Base-by-base conservation (phyloP, 2,329 filamentous ascomycete species). In the Ascochyta lentis region DNA sequence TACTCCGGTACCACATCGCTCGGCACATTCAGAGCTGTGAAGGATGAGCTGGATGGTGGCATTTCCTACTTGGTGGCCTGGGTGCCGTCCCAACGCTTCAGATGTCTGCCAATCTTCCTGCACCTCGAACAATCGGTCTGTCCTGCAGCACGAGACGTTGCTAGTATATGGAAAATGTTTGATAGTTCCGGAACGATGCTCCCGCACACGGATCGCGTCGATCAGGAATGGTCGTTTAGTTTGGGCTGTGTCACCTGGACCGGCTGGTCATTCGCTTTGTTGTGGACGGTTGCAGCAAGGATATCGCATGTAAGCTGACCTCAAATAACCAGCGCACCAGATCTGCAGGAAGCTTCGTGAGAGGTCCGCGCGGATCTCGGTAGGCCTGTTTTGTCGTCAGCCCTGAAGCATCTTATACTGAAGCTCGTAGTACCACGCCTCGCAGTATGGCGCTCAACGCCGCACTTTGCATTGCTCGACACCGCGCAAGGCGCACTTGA, bases 41-140 rank as follows among this genome's bases (percentile, higher is more conserved):
- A 78, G 41, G 73, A 77, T 53, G 71, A 67, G 53, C 73, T 74
- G 59, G 74, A 70, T 52, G 76, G 76, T 53, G 74, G 72, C 74
- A 77, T 76, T 46, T 64, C 61, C 49, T 48, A 16, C 56, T 50
- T 42, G 41, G 41, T 58, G 24, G 23, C 24, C 39, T 49, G 52
- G 47, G 57, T 48, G 40, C 39, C 23, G 33, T 49, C 37, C 59
- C 53, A 52, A 56, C 27, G 48, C 54, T 55, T 48, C 23, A 46
- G 49, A 49, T 53, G 58, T 40, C 53, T 54, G 48, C 53, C 58
- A 29, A 45, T 54, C 48, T 48, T 49, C 31, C 54, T 37, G 55
- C 39, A 49, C 42, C 39, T 58, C 57, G 50, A 49, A 49, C 34
- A 53, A 56, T 61, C 60, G 55, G 40, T 55, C 42, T 42, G 31